Conservation (phyloP, 2,329 filamentous ascomycete species). For the Exophiala dermatitidis region DNA sequence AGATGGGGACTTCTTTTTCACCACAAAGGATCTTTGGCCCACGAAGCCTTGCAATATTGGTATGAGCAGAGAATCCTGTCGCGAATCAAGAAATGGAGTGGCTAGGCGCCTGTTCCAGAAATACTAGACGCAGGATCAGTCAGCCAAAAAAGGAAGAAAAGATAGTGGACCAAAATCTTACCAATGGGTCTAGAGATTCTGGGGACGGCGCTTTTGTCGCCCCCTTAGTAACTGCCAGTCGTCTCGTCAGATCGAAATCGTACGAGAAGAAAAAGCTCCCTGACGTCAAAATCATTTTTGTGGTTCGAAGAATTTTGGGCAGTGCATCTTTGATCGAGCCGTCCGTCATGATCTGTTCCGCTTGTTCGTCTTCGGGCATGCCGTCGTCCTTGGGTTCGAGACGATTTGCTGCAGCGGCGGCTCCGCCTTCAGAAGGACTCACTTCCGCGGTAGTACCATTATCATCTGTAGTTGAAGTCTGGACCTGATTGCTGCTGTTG, state of each 20-base stretch:
- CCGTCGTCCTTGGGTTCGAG: not conserved
- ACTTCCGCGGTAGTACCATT: no score
- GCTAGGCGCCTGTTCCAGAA: conserved; percentile 87
- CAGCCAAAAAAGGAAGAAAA: not conserved
- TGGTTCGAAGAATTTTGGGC: conserved; percentile 76
- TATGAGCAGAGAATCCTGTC: conserved; percentile 63
- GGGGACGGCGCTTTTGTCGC: conserved; percentile 10
- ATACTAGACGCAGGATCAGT: conserved; percentile 43
- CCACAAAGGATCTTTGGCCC: conserved; percentile 72
- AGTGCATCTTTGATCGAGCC: conserved; percentile 51
- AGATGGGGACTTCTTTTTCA: conserved; percentile 43
- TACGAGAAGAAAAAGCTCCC: conserved; percentile 93
- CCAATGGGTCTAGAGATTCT: conserved; percentile 16
- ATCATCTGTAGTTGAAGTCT: no score
- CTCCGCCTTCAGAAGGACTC: not conserved
- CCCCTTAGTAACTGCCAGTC: conserved; percentile 33
- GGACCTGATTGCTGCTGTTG: no score
- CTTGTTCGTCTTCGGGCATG: conserved; percentile 2
- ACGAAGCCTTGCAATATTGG: conserved; percentile 93
- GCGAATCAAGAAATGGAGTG: conserved; percentile 64
- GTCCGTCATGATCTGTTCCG: conserved; percentile 1
- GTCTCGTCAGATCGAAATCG: conserved; percentile 81
- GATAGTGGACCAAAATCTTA: not conserved
- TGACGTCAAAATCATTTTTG: conserved; percentile 76
- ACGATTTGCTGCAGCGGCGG: conserved; percentile 10